A percentile compares a stretch with the other conserved stretches of the same genome.
Evolutionary conservation across 192 early-diverging fungal species (phyloP).

Genomic region (Backusella macrospora): DNA sequence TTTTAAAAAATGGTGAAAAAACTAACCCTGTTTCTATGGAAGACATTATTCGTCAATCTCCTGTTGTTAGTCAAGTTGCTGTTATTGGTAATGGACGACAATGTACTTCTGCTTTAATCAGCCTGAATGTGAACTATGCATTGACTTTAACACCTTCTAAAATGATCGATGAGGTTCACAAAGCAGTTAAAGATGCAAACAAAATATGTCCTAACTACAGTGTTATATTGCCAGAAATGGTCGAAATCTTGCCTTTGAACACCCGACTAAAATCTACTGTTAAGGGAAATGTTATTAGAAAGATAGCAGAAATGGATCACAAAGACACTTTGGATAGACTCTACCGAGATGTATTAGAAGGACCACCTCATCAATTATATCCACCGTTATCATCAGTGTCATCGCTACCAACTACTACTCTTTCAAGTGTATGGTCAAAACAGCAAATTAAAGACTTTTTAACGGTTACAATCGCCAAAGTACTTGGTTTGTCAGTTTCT

Average conservation of each 20-base stretch:
- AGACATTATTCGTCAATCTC: neutral
- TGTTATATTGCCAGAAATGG: constrained; percentile 23
- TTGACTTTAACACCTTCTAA: neutral
- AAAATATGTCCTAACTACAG: constrained; percentile 23
- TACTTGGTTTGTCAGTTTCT: neutral
- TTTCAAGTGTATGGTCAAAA: constrained; percentile 46
- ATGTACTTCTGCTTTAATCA: neutral
- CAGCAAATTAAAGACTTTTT: neutral
- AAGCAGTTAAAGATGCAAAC: constrained; percentile 23
- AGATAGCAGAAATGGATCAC: constrained; percentile 39
- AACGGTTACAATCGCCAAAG: neutral
- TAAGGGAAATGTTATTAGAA: constrained; percentile 35
- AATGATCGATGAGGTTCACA: neutral
- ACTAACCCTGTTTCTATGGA: constrained; percentile 38
- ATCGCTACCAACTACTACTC: too few species aligned
- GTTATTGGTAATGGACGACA: constrained; percentile 22
- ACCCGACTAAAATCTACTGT: constrained; percentile 9
- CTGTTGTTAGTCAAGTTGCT: constrained; percentile 12
- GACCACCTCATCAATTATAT: too few species aligned
- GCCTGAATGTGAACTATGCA: neutral
- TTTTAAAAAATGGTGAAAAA: constrained; percentile 40
- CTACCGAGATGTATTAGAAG: too few species aligned
- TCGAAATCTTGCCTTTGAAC: constrained; percentile 28
- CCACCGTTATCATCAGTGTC: too few species aligned
- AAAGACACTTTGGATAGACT: too few species aligned